A percentile compares a stretch with the other conserved stretches of the same genome.
Evolutionary conservation across 257 asterid species (phyloP).

Genomic region (Lantana camara): DNA sequence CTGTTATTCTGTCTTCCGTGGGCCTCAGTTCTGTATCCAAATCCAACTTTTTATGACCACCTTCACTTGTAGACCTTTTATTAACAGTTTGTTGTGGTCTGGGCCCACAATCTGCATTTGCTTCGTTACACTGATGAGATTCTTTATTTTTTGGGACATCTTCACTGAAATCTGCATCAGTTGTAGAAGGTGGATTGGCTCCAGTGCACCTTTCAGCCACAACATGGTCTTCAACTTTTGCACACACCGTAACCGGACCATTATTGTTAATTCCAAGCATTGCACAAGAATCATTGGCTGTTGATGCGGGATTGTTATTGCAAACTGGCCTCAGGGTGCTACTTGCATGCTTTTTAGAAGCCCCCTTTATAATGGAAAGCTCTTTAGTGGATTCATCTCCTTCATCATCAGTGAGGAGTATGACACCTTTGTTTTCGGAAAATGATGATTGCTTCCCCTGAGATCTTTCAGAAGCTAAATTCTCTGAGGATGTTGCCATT

Average conservation of each 20-base stretch:
- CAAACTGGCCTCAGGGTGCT: conserved; percentile 21
- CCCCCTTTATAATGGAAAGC: conserved; percentile 26
- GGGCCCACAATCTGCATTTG: conserved; percentile 22
- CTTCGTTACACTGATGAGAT: conserved; percentile 29
- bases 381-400: conserved; percentile 36
- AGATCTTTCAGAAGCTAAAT: conserved; percentile 28
- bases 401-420: conserved; percentile 61
- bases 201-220: conserved; percentile 34
- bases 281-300: conserved; percentile 13
- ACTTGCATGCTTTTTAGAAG: conserved; percentile 31
- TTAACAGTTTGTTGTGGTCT: conserved; percentile 30
- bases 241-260: conserved; percentile 32
- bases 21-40: conserved; percentile 37
- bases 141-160: no score
- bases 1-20: conserved; percentile 37
- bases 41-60: conserved; percentile 38
- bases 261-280: conserved; percentile 22
- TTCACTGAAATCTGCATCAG: no score
- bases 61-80: conserved; percentile 31
- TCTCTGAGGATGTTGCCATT: conserved; percentile 8
- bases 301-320: conserved; percentile 24
- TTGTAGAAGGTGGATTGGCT: conserved; percentile 19
- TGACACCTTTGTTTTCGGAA: conserved; percentile 38
- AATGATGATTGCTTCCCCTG: conserved; percentile 33
- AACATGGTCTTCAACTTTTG: conserved; percentile 36